Conservation (phyloP, 2,329 filamentous ascomycete genomes). For the Hypomyces rosellus region DNA sequence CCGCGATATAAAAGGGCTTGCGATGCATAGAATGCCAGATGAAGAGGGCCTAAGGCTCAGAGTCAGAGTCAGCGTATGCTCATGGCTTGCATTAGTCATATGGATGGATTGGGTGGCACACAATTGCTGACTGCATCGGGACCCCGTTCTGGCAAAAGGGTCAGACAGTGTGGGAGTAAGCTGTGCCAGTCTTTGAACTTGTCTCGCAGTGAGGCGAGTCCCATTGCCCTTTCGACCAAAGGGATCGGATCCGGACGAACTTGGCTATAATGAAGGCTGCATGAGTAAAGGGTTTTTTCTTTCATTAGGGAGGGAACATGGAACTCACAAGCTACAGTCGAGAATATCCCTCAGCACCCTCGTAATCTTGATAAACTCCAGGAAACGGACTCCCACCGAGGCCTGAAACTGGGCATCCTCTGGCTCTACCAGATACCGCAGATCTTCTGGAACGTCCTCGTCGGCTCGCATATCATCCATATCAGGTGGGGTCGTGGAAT, state of each 20-base stretch:
- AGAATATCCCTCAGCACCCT: slow-evolving; percentile 26
- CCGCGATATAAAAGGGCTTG: slow-evolving; percentile 37
- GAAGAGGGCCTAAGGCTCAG: slow-evolving; percentile 30
- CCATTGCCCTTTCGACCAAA: slow-evolving; percentile 11
- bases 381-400: slow-evolving; percentile 32
- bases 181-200: slow-evolving; percentile 30
- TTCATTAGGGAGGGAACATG: neutral
- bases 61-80: neutral
- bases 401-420: slow-evolving; percentile 26
- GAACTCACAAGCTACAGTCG: slow-evolving; percentile 28
- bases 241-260: slow-evolving; percentile 16
- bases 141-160: slow-evolving; percentile 17
- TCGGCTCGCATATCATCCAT: slow-evolving; percentile 38
- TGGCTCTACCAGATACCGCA: slow-evolving; percentile 29
- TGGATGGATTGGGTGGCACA: slow-evolving; percentile 7
- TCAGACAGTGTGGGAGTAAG: slow-evolving; percentile 30
- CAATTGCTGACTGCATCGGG: slow-evolving; percentile 19
- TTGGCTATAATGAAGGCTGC: slow-evolving; percentile 17
- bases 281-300: neutral
- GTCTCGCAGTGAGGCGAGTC: slow-evolving; percentile 22
- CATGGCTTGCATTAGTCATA: neutral
- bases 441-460: slow-evolving; percentile 33
- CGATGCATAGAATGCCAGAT: slow-evolving; percentile 36
- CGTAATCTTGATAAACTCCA: slow-evolving; percentile 28
- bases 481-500: slow-evolving; percentile 31